Conservation (phyloP, 23 red algal genomes). For the Gracilaria domingensis region DNA sequence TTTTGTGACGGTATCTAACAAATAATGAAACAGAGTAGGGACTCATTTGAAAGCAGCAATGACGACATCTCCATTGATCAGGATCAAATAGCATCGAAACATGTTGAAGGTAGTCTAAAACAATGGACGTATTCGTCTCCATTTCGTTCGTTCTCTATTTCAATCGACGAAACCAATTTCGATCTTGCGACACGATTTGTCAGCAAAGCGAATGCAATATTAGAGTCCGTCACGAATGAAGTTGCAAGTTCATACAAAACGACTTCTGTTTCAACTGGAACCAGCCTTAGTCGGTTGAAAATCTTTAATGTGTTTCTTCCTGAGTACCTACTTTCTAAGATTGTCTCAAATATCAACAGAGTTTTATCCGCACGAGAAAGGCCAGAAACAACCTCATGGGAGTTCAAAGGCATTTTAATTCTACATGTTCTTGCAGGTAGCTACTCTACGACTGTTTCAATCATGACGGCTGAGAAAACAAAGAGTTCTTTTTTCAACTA, state of each 20-base stretch:
- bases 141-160: background rate
- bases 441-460: background rate
- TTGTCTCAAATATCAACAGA: too few species aligned
- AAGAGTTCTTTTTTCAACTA: too few species aligned
- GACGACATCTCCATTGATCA: background rate
- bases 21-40: background rate
- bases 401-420: background rate
- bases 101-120: background rate
- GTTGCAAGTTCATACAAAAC: background rate
- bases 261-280: background rate
- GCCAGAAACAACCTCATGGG: background rate
- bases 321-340: too few species aligned
- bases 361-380: too few species aligned
- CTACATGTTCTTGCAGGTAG: slow-evolving; percentile 4
- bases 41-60: background rate
- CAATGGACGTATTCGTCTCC: background rate
- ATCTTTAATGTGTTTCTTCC: too few species aligned
- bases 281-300: background rate
- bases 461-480: background rate
- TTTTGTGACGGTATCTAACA: background rate
- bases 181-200: background rate
- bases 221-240: background rate
- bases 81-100: background rate
- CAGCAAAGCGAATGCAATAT: background rate
- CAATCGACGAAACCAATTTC: background rate